phyloP scores from a whole-genome alignment of 129 eudicot genomes.

The Flaveria ramosissima region DNA sequence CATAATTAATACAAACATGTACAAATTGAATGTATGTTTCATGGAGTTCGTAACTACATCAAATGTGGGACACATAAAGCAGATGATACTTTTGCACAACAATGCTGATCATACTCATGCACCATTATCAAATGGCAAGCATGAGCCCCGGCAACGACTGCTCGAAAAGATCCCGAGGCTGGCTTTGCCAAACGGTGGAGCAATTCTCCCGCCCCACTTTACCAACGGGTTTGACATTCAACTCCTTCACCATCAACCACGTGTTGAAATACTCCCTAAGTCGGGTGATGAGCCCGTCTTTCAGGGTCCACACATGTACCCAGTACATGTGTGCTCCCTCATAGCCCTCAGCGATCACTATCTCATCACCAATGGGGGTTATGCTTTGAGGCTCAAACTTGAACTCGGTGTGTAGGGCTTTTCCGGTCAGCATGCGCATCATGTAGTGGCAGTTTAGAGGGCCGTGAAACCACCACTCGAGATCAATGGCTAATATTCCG shows the following conservation, averaged over 20 bases:
- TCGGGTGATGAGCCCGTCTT: constrained; percentile 60
- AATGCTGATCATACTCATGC: background rate
- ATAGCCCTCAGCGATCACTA: constrained; percentile 78
- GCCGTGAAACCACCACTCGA: constrained; percentile 90
- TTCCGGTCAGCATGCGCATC: constrained; percentile 83
- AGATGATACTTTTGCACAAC: background rate
- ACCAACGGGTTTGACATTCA: constrained; percentile 41
- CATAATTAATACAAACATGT: background rate
- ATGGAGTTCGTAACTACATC: background rate
- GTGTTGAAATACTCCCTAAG: constrained; percentile 86
- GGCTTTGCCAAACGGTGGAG: constrained; percentile 71
- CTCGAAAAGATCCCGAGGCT: constrained; percentile 57
- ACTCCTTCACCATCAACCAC: constrained; percentile 71
- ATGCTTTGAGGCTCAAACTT: constrained; percentile 62
- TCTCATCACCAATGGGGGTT: constrained; percentile 51
- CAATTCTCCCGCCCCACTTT: constrained; percentile 27
- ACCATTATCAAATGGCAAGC: constrained; percentile 58
- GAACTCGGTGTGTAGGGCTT: constrained; percentile 49
- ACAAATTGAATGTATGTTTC: background rate
- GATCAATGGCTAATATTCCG: constrained; percentile 46
- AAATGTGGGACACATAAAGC: background rate
- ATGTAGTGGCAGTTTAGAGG: constrained; percentile 84
- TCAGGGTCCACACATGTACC: constrained; percentile 88
- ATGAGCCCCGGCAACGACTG: constrained; percentile 75
- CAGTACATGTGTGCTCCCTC: constrained; percentile 78